These are phyloP conservation scores for Lophiostoma macrostomum DNA, from an alignment of 495 filamentous ascomycete species.

Conservation along the genomic window DNA sequence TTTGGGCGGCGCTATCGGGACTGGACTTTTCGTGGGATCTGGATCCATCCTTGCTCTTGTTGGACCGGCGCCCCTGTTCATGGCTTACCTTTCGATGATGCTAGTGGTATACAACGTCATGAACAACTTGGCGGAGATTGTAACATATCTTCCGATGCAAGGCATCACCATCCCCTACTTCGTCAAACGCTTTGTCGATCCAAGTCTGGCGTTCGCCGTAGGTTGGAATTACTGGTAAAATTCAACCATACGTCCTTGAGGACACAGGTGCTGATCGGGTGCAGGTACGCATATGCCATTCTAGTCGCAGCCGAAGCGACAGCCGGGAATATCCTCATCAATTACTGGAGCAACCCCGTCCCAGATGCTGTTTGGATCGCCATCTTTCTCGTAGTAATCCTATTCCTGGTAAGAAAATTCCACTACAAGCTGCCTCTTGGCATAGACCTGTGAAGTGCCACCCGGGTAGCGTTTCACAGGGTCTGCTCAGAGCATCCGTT, in stretches of 20 bases:
- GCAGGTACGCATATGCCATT: slow-evolving; percentile 37
- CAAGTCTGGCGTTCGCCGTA: slow-evolving; percentile 23
- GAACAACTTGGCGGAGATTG: slow-evolving; percentile 37
- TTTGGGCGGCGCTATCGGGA: slow-evolving; percentile 38
- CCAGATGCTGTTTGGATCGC: slow-evolving; percentile 47
- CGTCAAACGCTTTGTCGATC: slow-evolving; percentile 29
- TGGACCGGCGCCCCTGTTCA: slow-evolving; percentile 38
- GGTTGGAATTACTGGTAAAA: slow-evolving; percentile 32
- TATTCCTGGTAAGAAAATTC: too few species aligned
- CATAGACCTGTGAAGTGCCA: too few species aligned
- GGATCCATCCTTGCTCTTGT: slow-evolving; percentile 33
- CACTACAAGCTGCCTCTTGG: too few species aligned
- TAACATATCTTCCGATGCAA: slow-evolving; percentile 32
- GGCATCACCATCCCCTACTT: slow-evolving; percentile 32
- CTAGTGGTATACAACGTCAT: slow-evolving; percentile 37
- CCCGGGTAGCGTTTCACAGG: too few species aligned
- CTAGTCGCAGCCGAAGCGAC: slow-evolving; percentile 37
- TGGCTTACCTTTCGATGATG: slow-evolving; percentile 38
- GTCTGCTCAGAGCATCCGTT: too few species aligned
- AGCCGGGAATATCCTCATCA: slow-evolving; percentile 50
- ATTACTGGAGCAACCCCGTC: slow-evolving; percentile 45
- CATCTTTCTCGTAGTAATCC: slow-evolving; percentile 46
- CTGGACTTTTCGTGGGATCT: slow-evolving; percentile 26
- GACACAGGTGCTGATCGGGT: background rate
- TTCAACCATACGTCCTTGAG: background rate